Percentiles rank a stretch among this genome's conserved stretches.
phyloP scores from a whole-genome alignment of 768 basidiomycete species.

The Tulasnella sp. region DNA sequence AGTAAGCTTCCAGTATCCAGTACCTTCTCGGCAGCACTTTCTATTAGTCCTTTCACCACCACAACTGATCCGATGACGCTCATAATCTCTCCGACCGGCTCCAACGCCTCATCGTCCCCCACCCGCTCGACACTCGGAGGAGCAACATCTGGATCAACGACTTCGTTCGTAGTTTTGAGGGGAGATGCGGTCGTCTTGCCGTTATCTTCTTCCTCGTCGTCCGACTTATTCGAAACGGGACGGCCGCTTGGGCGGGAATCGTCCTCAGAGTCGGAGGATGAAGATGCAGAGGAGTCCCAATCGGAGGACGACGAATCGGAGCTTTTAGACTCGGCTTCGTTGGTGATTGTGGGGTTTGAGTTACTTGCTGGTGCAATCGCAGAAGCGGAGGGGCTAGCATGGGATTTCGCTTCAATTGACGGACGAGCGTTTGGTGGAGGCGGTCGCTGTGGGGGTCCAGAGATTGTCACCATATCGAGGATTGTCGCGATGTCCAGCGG shows the following conservation, averaged over 20 bases:
- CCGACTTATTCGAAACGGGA: not conserved
- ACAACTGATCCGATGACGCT: conserved; percentile 61
- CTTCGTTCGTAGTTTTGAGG: conserved; percentile 24
- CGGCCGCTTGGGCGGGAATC: not conserved
- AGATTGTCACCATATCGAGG: not conserved
- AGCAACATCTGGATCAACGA: conserved; percentile 27
- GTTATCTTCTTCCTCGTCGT: not conserved
- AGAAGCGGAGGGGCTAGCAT: too few species aligned
- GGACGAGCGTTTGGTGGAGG: not conserved
- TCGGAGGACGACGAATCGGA: not conserved
- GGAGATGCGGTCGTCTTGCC: not conserved
- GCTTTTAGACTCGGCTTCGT: not conserved
- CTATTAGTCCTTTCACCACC: conserved; percentile 53
- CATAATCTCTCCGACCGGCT: conserved; percentile 68
- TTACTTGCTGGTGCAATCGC: not conserved
- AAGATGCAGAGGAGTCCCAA: not conserved
- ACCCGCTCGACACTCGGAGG: conserved; percentile 56
- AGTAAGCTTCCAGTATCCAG: conserved; percentile 85
- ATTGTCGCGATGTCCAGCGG: not conserved
- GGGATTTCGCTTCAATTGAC: not conserved
- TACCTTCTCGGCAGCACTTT: conserved; percentile 42
- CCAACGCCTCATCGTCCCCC: conserved; percentile 50
- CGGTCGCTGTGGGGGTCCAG: not conserved
- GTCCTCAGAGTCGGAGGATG: not conserved
- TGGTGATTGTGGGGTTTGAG: not conserved